Evolutionary conservation across 148 eudicot genomes (phyloP).

Genomic region (Drosera capensis): DNA sequence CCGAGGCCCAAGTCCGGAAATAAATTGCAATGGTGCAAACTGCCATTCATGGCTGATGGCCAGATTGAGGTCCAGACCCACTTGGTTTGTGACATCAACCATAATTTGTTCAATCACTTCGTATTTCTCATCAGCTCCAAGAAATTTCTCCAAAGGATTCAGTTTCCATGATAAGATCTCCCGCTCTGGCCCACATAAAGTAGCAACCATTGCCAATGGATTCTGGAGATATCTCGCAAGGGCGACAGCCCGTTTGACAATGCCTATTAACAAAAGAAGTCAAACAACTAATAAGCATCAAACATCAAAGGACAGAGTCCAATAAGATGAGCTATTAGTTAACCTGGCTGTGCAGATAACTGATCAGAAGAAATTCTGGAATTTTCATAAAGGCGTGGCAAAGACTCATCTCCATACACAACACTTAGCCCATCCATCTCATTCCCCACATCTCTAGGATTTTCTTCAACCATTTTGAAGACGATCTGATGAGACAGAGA

Average conservation of each 20-base stretch:
- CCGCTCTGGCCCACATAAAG: conserved; percentile 78
- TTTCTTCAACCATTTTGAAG: conserved; percentile 87
- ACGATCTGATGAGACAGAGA: conserved; percentile 56
- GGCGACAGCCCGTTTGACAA: conserved; percentile 87
- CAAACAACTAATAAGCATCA: conserved; percentile 4
- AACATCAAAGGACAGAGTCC: background rate
- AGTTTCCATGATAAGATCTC: conserved; percentile 95
- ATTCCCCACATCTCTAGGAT: conserved; percentile 82
- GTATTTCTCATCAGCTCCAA: conserved; percentile 83
- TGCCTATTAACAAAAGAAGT: conserved; percentile 33
- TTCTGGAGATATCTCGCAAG: conserved; percentile 85
- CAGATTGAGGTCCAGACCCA: conserved; percentile 82
- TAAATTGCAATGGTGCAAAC: conserved; percentile 79
- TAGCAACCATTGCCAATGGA: conserved; percentile 95
- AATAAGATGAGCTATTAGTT: background rate
- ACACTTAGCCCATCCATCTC: conserved; percentile 72
- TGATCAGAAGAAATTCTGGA: conserved; percentile 83
- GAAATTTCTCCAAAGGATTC: conserved; percentile 67
- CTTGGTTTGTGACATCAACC: conserved; percentile 97
- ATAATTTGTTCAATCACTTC: conserved; percentile 85
- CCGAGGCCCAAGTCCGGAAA: conserved; percentile 96
- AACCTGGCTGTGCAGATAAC: conserved; percentile 69
- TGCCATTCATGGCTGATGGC: conserved; percentile 95
- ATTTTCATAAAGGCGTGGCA: conserved; percentile 87
- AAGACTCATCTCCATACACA: conserved; percentile 75